Percentiles rank a stretch among this genome's conserved stretches.
Evolutionary conservation across 768 basidiomycete species (phyloP).

Genomic region (Cantharellus anzutake): DNA sequence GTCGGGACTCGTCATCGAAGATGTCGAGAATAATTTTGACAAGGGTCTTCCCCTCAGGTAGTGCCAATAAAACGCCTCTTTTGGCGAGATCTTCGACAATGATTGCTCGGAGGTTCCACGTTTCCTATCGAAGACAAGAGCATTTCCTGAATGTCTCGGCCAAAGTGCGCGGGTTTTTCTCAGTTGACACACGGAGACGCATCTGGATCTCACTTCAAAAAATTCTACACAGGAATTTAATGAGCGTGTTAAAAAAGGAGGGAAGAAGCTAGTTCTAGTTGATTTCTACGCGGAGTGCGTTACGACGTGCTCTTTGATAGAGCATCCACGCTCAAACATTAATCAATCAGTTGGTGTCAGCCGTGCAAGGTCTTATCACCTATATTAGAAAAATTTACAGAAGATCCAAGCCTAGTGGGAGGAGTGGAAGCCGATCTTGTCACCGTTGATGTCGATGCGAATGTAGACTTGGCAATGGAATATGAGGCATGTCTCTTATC

Average conservation of each 20-base stretch:
- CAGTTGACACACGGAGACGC: not conserved
- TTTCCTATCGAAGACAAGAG: not conserved
- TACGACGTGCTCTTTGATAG: not conserved
- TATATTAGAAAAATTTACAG: conserved; percentile 39
- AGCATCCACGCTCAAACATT: conserved; percentile 1
- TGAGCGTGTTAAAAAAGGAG: conserved; percentile 2
- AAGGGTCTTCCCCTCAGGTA: too few species aligned
- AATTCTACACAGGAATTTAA: conserved; percentile 2
- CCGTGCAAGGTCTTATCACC: conserved; percentile 62
- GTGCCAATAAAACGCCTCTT: too few species aligned
- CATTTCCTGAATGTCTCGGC: not conserved
- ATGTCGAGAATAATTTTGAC: too few species aligned
- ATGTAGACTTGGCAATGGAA: conserved; percentile 29
- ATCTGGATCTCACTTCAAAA: not conserved
- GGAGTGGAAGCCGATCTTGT: conserved; percentile 49
- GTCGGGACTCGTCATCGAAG: too few species aligned
- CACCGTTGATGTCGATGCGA: conserved; percentile 34
- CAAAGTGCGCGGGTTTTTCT: not conserved
- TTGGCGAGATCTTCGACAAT: too few species aligned
- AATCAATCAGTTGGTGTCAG: conserved; percentile 43
- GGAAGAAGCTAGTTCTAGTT: conserved; percentile 38
- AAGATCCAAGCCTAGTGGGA: conserved; percentile 26
- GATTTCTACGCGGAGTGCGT: conserved; percentile 70
- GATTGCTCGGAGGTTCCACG: not conserved
- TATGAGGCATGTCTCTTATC: conserved; percentile 24